Evolutionary conservation across 1,284 basidiomycete genomes (phyloP).

Genomic region (Leccinum pachyderme): DNA sequence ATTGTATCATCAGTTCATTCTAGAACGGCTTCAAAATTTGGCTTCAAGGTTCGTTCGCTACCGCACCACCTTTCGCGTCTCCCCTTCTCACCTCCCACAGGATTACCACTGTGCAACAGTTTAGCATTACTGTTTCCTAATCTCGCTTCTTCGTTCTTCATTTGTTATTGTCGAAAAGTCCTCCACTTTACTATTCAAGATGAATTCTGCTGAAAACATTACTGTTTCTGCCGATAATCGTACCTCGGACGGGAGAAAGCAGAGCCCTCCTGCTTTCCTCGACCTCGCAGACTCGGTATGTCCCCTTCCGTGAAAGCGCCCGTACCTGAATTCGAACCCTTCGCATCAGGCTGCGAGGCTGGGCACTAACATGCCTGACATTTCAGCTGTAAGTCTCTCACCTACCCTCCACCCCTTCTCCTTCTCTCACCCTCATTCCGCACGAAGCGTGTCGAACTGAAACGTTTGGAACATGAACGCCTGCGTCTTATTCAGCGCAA

Average conservation of each 20-base stretch:
- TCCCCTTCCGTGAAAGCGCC: slow-evolving; percentile 26
- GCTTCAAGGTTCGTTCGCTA: slow-evolving; percentile 56
- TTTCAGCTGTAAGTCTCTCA: slow-evolving; percentile 65
- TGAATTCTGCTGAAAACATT: slow-evolving; percentile 69
- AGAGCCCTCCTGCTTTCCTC: slow-evolving; percentile 84
- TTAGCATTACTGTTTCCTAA: slow-evolving; percentile 58
- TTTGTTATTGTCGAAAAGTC: too few species aligned
- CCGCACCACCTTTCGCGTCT: background rate
- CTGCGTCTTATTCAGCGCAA: slow-evolving; percentile 83
- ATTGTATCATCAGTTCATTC: slow-evolving; percentile 76
- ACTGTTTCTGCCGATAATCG: slow-evolving; percentile 69
- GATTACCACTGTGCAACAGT: slow-evolving; percentile 61
- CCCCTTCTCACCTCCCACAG: slow-evolving; percentile 31
- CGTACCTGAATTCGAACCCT: slow-evolving; percentile 18
- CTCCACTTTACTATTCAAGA: slow-evolving; percentile 48
- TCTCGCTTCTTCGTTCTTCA: slow-evolving; percentile 48
- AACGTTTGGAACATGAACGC: slow-evolving; percentile 87
- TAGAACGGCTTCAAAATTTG: slow-evolving; percentile 72
- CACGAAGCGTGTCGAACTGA: slow-evolving; percentile 79
- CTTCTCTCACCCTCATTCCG: slow-evolving; percentile 6
- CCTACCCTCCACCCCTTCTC: background rate
- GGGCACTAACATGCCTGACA: slow-evolving; percentile 78
- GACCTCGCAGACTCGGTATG: slow-evolving; percentile 87
- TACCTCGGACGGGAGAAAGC: slow-evolving; percentile 68
- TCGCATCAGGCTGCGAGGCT: slow-evolving; percentile 66